Conservation (phyloP, 1,284 basidiomycete genomes). For the Malassezia globosa region DNA sequence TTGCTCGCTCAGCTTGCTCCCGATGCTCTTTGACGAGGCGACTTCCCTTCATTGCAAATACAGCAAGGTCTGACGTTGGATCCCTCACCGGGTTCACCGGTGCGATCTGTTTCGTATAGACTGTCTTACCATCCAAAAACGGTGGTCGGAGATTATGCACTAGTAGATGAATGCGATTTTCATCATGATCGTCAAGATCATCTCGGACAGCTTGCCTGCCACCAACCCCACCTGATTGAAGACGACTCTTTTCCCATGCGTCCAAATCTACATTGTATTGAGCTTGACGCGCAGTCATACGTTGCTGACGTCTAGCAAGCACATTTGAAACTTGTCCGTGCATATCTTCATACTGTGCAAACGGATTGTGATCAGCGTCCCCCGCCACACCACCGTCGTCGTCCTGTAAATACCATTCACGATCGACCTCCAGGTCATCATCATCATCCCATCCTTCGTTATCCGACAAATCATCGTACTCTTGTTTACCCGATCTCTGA, state of each 20-base stretch:
- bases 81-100: constrained; percentile 95
- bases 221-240: constrained; percentile 86
- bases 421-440: constrained; percentile 24
- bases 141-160: constrained; percentile 95
- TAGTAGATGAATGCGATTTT: constrained; percentile 89
- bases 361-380: constrained; percentile 81
- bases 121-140: constrained; percentile 88
- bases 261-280: constrained; percentile 79
- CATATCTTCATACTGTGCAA: constrained; percentile 69
- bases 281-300: constrained; percentile 46
- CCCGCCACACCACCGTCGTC: constrained; percentile 51
- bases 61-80: constrained; percentile 80
- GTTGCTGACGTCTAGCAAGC: constrained; percentile 24
- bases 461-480: constrained; percentile 52
- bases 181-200: constrained; percentile 70
- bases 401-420: constrained; percentile 41
- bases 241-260: constrained; percentile 93
- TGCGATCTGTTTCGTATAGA: constrained; percentile 91
- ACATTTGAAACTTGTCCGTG: constrained; percentile 49
- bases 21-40: constrained; percentile 84
- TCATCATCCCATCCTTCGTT: constrained; percentile 33
- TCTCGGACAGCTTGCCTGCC: constrained; percentile 68
- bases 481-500: constrained; percentile 39
- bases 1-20: constrained; percentile 73
- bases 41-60: constrained; percentile 91